Evolutionary conservation across 2,329 filamentous ascomycete genomes (phyloP), one percentile per base, ranked within the genome.

Genomic region (Calonectria pauciramosa): DNA sequence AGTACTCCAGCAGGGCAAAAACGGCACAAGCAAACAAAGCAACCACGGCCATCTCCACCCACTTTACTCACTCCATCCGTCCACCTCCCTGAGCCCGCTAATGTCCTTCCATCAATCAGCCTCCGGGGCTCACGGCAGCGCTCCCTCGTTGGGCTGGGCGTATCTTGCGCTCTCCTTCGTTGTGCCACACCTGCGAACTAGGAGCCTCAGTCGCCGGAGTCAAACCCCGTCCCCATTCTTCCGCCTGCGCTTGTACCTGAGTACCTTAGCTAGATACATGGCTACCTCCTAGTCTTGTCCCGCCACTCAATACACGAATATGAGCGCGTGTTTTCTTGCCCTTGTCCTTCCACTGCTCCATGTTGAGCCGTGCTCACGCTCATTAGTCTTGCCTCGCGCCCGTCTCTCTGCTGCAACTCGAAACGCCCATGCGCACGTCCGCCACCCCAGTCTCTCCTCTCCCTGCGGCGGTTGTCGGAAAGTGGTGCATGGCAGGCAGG

Each of bases 21-120:
- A 49, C 30, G 64, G 56, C 49, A 69, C 49, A 47, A 28, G 51
- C 38, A 69, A 34, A 44, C 36, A 54, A 66, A 56, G 67, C 14
- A 70, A 52, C 41, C 51, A 47, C 30, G 54, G 52, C 63, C 66
- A 75, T 67, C 70, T 72, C 59, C 59, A 34, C 63, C 71, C 71
- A 69, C 75, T 73, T 75, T 72, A 71, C 49, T 54, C 47, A 20
- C 28, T 68, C 30, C 64, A 59, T 51, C 66, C 64, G 74, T 80
- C 78, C 74, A 72, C 78, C 75, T 81, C 73, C 74, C 72, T 77
- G 74, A 71, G 70, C 71, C 80, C 77, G 78, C 78, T 78, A 63
- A 63, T 63, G 78, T 79, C 72, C 77, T 81, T 77, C 79, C 75
- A 76, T 80, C 79, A 77, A 80, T 81, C 79, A 79, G 73, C 71